phyloP scores from a whole-genome alignment of 1,284 basidiomycete species.

The Peniophora sp. region DNA sequence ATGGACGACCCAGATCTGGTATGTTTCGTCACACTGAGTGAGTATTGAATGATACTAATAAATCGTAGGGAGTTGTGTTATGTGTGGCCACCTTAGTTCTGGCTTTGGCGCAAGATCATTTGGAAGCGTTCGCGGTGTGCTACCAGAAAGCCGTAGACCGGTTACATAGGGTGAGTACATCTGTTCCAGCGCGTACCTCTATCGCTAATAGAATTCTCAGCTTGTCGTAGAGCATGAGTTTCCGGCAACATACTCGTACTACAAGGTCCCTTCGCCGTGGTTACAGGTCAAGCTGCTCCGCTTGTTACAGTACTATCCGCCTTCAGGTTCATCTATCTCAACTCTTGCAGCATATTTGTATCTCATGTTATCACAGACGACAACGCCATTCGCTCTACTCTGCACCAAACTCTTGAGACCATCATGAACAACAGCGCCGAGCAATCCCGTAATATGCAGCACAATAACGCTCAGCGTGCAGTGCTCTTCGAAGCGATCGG shows the following conservation, averaged over 20 bases:
- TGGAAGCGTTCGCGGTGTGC: constrained; percentile 84
- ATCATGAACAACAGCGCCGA: constrained; percentile 93
- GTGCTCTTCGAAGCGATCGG: constrained; percentile 98
- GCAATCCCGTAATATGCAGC: constrained; percentile 91
- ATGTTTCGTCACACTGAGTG: constrained; percentile 11
- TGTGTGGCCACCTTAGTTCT: constrained; percentile 93
- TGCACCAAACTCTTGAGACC: constrained; percentile 83
- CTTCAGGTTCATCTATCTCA: constrained; percentile 61
- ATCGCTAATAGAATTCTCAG: constrained; percentile 30
- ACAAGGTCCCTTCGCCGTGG: constrained; percentile 97
- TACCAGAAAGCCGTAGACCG: constrained; percentile 94
- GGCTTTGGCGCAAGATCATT: constrained; percentile 89
- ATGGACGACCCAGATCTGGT: constrained; percentile 93
- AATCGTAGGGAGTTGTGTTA: constrained; percentile 78
- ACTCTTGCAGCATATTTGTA: constrained; percentile 1
- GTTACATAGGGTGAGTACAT: constrained; percentile 63
- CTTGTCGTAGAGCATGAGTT: constrained; percentile 90
- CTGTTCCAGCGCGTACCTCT: neutral
- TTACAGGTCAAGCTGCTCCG: constrained; percentile 94
- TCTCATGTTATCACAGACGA: constrained; percentile 53
- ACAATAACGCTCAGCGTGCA: constrained; percentile 97
- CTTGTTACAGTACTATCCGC: constrained; percentile 92
- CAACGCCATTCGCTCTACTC: constrained; percentile 64
- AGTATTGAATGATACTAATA: neutral
- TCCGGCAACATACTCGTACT: constrained; percentile 87